A percentile compares a stretch with the other conserved stretches of the same genome.
Conservation (phyloP, 2,329 filamentous ascomycete genomes). For the Ascocoryne sarcoides region DNA sequence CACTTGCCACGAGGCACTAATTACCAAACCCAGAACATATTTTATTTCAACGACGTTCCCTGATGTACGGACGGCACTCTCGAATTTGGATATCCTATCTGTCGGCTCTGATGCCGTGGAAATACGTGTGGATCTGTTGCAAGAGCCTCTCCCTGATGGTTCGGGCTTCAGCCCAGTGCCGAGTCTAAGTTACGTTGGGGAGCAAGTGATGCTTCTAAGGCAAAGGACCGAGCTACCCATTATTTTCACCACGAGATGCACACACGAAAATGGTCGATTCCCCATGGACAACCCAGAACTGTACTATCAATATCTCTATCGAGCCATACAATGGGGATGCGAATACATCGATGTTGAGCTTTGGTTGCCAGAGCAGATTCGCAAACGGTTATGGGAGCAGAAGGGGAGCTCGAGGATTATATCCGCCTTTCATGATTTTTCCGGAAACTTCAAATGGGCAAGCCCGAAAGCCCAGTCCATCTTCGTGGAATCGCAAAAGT, state of each 20-base stretch:
- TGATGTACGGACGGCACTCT: constrained; percentile 71
- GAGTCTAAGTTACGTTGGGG: constrained; percentile 74
- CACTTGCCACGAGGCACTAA: constrained; percentile 66
- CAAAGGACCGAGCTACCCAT: constrained; percentile 84
- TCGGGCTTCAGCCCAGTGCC: constrained; percentile 57
- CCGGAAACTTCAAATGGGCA: constrained; percentile 75
- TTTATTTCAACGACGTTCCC: constrained; percentile 85
- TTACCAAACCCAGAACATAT: constrained; percentile 70
- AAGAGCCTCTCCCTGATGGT: constrained; percentile 58
- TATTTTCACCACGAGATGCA: constrained; percentile 79
- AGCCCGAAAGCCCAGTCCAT: constrained; percentile 62
- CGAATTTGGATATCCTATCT: constrained; percentile 79
- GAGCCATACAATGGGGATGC: constrained; percentile 80
- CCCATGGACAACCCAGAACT: constrained; percentile 71
- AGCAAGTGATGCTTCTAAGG: constrained; percentile 76
- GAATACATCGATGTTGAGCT: constrained; percentile 87
- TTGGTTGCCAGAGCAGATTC: constrained; percentile 72
- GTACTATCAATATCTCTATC: constrained; percentile 72
- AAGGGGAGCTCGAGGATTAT: constrained; percentile 78
- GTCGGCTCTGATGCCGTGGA: constrained; percentile 83
- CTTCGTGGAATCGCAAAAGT: constrained; percentile 62
- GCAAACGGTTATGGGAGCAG: constrained; percentile 55
- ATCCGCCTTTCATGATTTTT: constrained; percentile 88
- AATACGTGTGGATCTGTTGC: constrained; percentile 71
- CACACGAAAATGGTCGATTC: constrained; percentile 72